These are phyloP conservation scores for Epichloe coenophiala DNA, from an alignment of 2,329 filamentous ascomycete species.

Conservation along the genomic window DNA sequence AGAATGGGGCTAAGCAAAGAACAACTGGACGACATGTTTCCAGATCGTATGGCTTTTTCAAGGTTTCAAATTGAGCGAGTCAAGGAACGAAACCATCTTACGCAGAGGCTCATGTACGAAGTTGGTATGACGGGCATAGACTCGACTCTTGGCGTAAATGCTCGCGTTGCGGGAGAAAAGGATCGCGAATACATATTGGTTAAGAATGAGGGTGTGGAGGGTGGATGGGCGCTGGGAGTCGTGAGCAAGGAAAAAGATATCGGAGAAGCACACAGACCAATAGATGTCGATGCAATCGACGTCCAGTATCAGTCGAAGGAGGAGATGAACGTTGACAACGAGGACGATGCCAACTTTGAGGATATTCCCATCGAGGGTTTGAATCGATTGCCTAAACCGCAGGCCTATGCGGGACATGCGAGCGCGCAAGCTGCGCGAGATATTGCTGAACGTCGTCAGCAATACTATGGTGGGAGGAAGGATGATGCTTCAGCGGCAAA, in stretches of 20 bases:
- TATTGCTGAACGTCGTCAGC: constrained; percentile 14
- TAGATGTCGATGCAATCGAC: constrained; percentile 67
- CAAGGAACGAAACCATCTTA: constrained; percentile 82
- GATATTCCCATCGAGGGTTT: constrained; percentile 85
- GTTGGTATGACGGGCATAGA: constrained; percentile 78
- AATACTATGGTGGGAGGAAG: constrained; percentile 13
- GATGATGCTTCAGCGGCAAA: constrained; percentile 17
- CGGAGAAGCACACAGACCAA: constrained; percentile 72
- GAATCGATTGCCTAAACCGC: constrained; percentile 61
- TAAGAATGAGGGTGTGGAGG: constrained; percentile 88
- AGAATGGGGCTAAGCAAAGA: constrained; percentile 96
- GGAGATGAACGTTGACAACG: constrained; percentile 53
- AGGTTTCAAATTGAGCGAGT: constrained; percentile 94
- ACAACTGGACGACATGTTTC: constrained; percentile 92
- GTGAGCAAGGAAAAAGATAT: constrained; percentile 74
- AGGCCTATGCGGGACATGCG: constrained; percentile 8
- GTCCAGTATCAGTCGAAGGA: constrained; percentile 43
- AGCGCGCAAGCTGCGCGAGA: constrained; percentile 14
- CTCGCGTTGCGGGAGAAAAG: constrained; percentile 68
- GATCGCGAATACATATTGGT: constrained; percentile 91
- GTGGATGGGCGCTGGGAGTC: constrained; percentile 90
- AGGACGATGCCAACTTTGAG: constrained; percentile 70
- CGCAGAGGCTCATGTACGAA: constrained; percentile 86
- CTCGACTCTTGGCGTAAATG: constrained; percentile 50
- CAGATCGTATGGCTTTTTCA: constrained; percentile 93